Evolutionary conservation across 441 rosid genomes (phyloP).

Genomic region (Mallotus repandus): DNA sequence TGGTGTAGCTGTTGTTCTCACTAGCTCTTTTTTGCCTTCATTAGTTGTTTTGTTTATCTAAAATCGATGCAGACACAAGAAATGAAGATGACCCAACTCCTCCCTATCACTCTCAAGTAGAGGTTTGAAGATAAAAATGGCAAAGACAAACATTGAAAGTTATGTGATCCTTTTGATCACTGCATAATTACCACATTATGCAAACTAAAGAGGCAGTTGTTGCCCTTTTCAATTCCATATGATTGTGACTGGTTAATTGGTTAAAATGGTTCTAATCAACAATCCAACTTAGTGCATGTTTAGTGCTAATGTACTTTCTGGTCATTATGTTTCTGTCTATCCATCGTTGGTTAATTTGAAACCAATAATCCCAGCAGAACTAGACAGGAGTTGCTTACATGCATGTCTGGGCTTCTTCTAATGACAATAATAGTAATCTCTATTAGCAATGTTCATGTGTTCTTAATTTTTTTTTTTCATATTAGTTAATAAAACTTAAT

Average conservation of each 20-base stretch:
- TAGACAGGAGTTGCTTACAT: neutral
- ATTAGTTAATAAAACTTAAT: neutral
- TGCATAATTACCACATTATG: slow-evolving; percentile 12
- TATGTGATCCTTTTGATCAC: neutral
- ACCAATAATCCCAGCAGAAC: neutral
- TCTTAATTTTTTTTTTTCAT: neutral
- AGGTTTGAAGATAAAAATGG: slow-evolving; percentile 10
- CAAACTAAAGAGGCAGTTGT: neutral
- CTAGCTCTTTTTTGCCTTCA: neutral
- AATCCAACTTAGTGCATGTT: neutral
- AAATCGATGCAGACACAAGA: slow-evolving; percentile 3
- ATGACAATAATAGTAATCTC: too few relatives aligned
- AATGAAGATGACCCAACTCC: slow-evolving; percentile 11
- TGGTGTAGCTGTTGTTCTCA: neutral
- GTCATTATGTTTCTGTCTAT: neutral
- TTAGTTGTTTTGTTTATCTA: neutral
- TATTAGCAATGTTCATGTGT: too few relatives aligned
- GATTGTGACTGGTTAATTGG: neutral
- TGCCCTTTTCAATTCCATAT: slow-evolving; percentile 9
- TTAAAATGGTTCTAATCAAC: neutral
- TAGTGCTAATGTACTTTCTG: neutral
- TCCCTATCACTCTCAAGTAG: neutral
- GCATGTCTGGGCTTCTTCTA: too few relatives aligned
- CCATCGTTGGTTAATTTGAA: slow-evolving; percentile 1
- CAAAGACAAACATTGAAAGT: slow-evolving; percentile 13